These are phyloP conservation scores for Brassica nigra DNA, from an alignment of 345 rosid genomes.

Conservation along the genomic window DNA sequence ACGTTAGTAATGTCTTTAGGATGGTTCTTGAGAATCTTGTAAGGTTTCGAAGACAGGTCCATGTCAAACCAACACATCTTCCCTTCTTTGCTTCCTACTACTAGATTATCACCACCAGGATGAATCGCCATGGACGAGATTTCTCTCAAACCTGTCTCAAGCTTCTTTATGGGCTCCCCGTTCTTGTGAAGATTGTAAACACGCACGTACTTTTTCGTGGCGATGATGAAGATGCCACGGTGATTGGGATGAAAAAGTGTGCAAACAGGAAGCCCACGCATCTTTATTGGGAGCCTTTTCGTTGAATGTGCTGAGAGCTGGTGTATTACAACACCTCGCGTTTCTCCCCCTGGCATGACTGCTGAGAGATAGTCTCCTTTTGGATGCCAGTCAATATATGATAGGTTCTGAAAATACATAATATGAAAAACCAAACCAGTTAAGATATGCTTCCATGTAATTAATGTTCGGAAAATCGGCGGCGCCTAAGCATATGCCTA, in stretches of 20 bases:
- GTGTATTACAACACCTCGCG: slow-evolving; percentile 73
- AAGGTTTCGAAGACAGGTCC: slow-evolving; percentile 92
- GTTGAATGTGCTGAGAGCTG: slow-evolving; percentile 68
- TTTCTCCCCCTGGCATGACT: slow-evolving; percentile 84
- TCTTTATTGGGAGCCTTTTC: slow-evolving; percentile 67
- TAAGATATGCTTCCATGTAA: neutral
- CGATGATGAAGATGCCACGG: slow-evolving; percentile 62
- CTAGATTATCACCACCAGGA: slow-evolving; percentile 89
- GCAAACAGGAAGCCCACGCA: slow-evolving; percentile 84
- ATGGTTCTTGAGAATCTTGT: slow-evolving; percentile 83
- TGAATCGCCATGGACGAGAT: slow-evolving; percentile 86
- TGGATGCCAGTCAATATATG: slow-evolving; percentile 84
- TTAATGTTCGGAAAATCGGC: no score
- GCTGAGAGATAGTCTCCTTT: slow-evolving; percentile 90
- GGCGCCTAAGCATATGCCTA: no score
- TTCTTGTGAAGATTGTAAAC: slow-evolving; percentile 67
- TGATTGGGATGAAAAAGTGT: slow-evolving; percentile 79
- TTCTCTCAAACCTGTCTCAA: slow-evolving; percentile 81
- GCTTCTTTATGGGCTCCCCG: slow-evolving; percentile 63
- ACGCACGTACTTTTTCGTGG: slow-evolving; percentile 83
- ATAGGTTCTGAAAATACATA: slow-evolving; percentile 55
- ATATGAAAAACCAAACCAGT: neutral
- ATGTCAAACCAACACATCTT: slow-evolving; percentile 96
- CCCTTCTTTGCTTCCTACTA: slow-evolving; percentile 97
- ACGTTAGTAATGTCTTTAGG: slow-evolving; percentile 81